Evolutionary conservation across 441 rosid species (phyloP).

Genomic region (Euphorbia celastroides): DNA sequence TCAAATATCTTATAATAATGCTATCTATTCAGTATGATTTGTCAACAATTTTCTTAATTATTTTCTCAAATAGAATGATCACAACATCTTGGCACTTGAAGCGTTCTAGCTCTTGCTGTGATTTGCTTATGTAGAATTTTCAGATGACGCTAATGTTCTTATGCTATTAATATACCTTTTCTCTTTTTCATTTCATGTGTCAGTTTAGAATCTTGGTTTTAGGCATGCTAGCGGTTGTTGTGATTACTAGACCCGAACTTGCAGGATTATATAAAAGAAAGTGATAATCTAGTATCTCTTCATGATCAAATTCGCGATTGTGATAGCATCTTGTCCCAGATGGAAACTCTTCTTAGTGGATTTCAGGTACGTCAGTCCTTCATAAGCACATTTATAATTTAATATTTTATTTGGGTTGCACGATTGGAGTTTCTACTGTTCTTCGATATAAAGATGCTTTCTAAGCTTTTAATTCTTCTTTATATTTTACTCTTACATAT

Average conservation of each 20-base stretch:
- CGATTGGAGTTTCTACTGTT: not conserved
- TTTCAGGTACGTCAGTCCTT: constrained; percentile 68
- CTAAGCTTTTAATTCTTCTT: not conserved
- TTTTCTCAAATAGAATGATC: not conserved
- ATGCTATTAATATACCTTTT: not conserved
- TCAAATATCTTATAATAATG: not conserved
- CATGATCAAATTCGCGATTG: constrained; percentile 98
- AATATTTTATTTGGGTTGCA: not conserved
- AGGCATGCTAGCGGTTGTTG: not conserved
- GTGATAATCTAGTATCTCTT: constrained; percentile 92
- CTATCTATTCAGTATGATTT: not conserved
- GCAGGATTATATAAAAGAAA: constrained; percentile 96
- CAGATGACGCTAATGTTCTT: not conserved
- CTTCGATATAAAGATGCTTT: not conserved
- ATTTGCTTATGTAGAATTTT: not conserved
- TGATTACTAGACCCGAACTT: constrained; percentile 14
- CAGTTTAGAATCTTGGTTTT: constrained; percentile 6
- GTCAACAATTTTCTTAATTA: not conserved
- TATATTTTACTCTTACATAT: not conserved
- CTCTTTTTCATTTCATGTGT: not conserved
- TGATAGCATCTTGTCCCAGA: constrained; percentile 85
- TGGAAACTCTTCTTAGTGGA: constrained; percentile 96
- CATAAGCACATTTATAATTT: not conserved
- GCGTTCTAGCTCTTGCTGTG: not conserved
- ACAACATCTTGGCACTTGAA: not conserved